These are phyloP conservation scores for Apophysomyces variabilis DNA, from an alignment of 371 early-diverging fungal species.

Conservation along the genomic window DNA sequence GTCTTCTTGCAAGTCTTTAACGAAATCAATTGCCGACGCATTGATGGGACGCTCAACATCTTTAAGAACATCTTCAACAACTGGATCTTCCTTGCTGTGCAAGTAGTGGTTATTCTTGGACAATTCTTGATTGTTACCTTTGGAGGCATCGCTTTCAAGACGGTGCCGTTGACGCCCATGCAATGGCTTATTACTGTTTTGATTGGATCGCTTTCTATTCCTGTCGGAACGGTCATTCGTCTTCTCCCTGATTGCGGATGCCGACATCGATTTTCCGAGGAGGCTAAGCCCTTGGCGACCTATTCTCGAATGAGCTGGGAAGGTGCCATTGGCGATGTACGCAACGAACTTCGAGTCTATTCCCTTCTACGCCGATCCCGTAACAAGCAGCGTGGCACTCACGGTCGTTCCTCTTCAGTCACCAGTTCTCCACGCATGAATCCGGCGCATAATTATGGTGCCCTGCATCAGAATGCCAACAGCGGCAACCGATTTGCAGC, in stretches of 20 bases:
- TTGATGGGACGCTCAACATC: conserved; percentile 80
- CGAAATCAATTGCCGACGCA: conserved; percentile 83
- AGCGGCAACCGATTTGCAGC: conserved; percentile 39
- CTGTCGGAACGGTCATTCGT: conserved; percentile 78
- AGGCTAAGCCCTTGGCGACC: conserved; percentile 55
- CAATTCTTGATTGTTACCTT: conserved; percentile 89
- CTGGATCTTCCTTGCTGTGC: conserved; percentile 76
- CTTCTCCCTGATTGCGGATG: conserved; percentile 70
- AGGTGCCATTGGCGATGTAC: conserved; percentile 57
- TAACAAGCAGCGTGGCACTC: conserved; percentile 17
- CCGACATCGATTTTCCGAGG: conserved; percentile 57
- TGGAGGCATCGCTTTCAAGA: conserved; percentile 91
- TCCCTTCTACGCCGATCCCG: conserved; percentile 53
- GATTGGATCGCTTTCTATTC: conserved; percentile 84
- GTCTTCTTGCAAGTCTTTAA: conserved; percentile 97
- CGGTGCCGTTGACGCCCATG: conserved; percentile 62
- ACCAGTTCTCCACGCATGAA: conserved; percentile 15
- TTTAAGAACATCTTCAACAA: conserved; percentile 83
- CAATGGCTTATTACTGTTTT: conserved; percentile 86
- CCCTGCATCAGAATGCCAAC: conserved; percentile 14
- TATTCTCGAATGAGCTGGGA: conserved; percentile 65
- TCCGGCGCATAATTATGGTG: conserved; percentile 26
- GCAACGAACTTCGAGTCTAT: conserved; percentile 52
- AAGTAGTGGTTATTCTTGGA: conserved; percentile 68
- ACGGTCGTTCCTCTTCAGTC: conserved; percentile 18